These are phyloP conservation scores for Diaporthe sp. DNA, from an alignment of 2,329 filamentous ascomycete genomes.

Conservation along the genomic window DNA sequence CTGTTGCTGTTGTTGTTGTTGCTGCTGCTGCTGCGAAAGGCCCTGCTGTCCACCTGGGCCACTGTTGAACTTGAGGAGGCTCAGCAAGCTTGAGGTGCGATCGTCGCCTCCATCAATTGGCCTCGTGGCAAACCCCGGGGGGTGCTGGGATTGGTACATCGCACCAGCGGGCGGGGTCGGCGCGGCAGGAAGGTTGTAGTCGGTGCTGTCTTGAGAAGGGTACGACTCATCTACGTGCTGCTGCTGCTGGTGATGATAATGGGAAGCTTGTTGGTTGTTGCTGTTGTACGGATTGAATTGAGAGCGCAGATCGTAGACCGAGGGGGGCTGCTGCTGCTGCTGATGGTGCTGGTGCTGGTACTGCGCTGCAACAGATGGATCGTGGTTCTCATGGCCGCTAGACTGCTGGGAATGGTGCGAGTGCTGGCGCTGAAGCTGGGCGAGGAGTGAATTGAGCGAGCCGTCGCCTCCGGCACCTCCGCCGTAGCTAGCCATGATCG, in stretches of 20 bases:
- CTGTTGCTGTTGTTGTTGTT: conserved; percentile 38
- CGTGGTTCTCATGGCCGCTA: conserved; percentile 30
- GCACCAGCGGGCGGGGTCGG: conserved; percentile 59
- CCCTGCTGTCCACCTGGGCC: conserved; percentile 46
- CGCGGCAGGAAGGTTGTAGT: conserved; percentile 56
- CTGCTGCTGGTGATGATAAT: conserved; percentile 45
- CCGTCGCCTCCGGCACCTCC: conserved; percentile 45
- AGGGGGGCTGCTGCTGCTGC: conserved; percentile 42
- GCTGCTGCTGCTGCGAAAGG: conserved; percentile 40
- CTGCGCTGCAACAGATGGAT: conserved; percentile 44
- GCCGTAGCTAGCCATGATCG: conserved; percentile 54
- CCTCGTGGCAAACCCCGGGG: conserved; percentile 56
- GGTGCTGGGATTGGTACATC: conserved; percentile 57
- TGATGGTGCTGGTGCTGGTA: conserved; percentile 42
- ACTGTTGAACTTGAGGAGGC: conserved; percentile 73
- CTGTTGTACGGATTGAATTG: conserved; percentile 46
- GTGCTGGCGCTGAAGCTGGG: conserved; percentile 55
- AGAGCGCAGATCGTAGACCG: conserved; percentile 43
- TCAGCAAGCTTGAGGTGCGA: conserved; percentile 70
- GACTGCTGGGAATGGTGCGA: conserved; percentile 45
- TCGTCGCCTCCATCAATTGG: conserved; percentile 53
- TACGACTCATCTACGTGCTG: conserved; percentile 45
- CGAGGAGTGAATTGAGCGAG: conserved; percentile 58
- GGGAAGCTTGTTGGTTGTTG: conserved; percentile 43
- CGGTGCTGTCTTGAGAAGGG: conserved; percentile 16